A percentile compares a stretch with the other conserved stretches of the same genome.
These are phyloP conservation scores for Phytophthora aleatoria DNA, from an alignment of 352 stramenopile genomes.

Conservation along the genomic window DNA sequence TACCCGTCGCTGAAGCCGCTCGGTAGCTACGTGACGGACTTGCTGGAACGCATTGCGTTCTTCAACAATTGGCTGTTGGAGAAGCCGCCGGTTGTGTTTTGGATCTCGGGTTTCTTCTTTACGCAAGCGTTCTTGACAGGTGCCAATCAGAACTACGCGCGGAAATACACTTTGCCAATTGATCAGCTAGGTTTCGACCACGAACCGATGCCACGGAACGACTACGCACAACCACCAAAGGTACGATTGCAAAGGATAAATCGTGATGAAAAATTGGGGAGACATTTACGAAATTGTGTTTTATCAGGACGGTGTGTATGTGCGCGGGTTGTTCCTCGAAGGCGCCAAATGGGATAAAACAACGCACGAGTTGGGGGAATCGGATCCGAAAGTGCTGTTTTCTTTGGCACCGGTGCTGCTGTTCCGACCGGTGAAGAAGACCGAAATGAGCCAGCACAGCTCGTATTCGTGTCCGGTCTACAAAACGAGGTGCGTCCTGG, in stretches of 20 bases:
- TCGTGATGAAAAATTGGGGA: not conserved
- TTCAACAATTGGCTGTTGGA: constrained; percentile 91
- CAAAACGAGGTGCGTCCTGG: constrained; percentile 80
- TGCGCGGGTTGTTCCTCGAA: constrained; percentile 90
- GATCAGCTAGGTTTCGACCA: constrained; percentile 85
- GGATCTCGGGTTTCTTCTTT: constrained; percentile 97
- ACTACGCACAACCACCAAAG: constrained; percentile 76
- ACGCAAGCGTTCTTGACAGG: constrained; percentile 96
- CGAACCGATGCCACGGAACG: constrained; percentile 76
- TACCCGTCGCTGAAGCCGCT: constrained; percentile 95
- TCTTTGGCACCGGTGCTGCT: constrained; percentile 82
- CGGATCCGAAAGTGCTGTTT: constrained; percentile 90
- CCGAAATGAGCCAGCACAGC: constrained; percentile 62
- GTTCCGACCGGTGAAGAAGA: constrained; percentile 83
- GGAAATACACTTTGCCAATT: constrained; percentile 93
- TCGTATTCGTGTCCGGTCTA: constrained; percentile 95
- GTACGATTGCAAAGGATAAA: constrained; percentile 27
- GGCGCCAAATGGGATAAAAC: constrained; percentile 88
- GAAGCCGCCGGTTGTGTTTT: constrained; percentile 90
- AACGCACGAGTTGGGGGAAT: constrained; percentile 73
- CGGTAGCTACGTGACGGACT: constrained; percentile 89
- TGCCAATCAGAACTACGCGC: constrained; percentile 94
- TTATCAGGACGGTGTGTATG: constrained; percentile 84
- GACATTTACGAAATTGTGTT: constrained; percentile 8
- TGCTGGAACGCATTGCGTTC: constrained; percentile 91